A percentile compares a stretch with the other conserved stretches of the same genome.
Evolutionary conservation across 2,329 filamentous ascomycete species (phyloP).

Genomic region (Drechslerella dactyloides): DNA sequence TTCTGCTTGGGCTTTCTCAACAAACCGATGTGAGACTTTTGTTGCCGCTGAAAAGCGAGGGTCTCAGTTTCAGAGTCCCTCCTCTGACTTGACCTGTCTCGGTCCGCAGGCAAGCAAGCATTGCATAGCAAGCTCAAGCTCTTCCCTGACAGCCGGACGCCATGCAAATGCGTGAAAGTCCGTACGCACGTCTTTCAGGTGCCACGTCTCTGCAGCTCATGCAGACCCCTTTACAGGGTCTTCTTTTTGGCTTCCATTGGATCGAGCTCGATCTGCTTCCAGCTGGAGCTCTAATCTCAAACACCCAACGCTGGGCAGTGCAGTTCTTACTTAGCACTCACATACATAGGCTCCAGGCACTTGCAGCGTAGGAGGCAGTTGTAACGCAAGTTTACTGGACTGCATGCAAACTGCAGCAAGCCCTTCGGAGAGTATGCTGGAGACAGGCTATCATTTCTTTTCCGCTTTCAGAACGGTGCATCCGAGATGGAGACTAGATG

Average conservation of each 20-base stretch:
- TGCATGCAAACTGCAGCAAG: slow-evolving; percentile 26
- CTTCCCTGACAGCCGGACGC: not conserved
- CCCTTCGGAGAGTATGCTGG: slow-evolving; percentile 14
- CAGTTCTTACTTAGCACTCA: not conserved
- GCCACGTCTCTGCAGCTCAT: slow-evolving; percentile 42
- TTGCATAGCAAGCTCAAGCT: not conserved
- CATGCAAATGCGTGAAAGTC: not conserved
- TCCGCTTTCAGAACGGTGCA: slow-evolving; percentile 48
- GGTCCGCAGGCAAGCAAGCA: slow-evolving; percentile 6
- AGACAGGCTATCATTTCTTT: slow-evolving; percentile 17
- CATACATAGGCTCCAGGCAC: no score
- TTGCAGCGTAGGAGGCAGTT: no score
- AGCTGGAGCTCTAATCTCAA: slow-evolving; percentile 45
- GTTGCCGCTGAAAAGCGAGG: slow-evolving; percentile 22
- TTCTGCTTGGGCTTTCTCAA: not conserved
- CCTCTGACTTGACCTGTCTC: slow-evolving; percentile 12
- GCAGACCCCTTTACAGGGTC: slow-evolving; percentile 29
- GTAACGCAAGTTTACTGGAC: slow-evolving; percentile 21
- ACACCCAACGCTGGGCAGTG: slow-evolving; percentile 24
- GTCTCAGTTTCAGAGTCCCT: slow-evolving; percentile 28
- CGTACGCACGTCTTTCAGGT: not conserved
- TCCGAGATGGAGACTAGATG: slow-evolving; percentile 38
- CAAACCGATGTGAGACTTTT: not conserved
- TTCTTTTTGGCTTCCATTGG: slow-evolving; percentile 4
- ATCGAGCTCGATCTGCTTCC: slow-evolving; percentile 27